Evolutionary conservation across 2,329 filamentous ascomycete genomes (phyloP).

Genomic region (Aspergillus quadricinctus): DNA sequence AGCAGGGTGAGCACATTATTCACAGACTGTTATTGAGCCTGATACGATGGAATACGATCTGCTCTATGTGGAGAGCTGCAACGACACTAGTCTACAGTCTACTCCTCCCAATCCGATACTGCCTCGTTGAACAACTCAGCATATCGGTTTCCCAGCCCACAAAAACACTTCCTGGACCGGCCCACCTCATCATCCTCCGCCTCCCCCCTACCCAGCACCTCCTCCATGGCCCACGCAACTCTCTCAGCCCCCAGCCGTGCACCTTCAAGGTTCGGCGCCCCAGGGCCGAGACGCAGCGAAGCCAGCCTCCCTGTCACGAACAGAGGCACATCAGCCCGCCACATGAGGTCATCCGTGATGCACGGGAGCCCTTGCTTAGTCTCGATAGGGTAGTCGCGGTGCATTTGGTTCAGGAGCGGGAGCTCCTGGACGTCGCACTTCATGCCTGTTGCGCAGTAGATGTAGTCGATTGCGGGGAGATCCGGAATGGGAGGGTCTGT

Average conservation of each 20-base stretch:
- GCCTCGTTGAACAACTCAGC: conserved; percentile 18
- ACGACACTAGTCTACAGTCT: neutral
- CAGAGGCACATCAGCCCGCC: conserved; percentile 66
- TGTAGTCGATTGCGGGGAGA: conserved; percentile 57
- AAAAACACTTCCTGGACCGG: conserved; percentile 32
- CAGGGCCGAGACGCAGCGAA: conserved; percentile 64
- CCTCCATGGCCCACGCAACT: conserved; percentile 66
- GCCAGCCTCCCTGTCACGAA: conserved; percentile 68
- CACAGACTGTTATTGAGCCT: too few relatives aligned
- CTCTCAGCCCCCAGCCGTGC: conserved; percentile 69
- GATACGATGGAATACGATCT: too few relatives aligned
- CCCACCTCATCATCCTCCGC: conserved; percentile 17
- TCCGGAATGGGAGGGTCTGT: conserved; percentile 51
- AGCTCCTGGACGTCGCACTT: conserved; percentile 59
- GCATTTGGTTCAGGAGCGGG: conserved; percentile 58
- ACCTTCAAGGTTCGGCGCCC: conserved; percentile 69
- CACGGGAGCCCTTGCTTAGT: conserved; percentile 65
- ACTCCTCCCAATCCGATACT: conserved; percentile 5
- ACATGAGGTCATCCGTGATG: conserved; percentile 71
- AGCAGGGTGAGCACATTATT: neutral
- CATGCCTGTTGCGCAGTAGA: conserved; percentile 73
- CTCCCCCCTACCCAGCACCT: conserved; percentile 42
- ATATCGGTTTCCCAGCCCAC: conserved; percentile 39
- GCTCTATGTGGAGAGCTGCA: neutral
- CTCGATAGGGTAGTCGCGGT: conserved; percentile 57